phyloP scores from a whole-genome alignment of 2,329 filamentous ascomycete genomes.

The Podosphaera xanthii region DNA sequence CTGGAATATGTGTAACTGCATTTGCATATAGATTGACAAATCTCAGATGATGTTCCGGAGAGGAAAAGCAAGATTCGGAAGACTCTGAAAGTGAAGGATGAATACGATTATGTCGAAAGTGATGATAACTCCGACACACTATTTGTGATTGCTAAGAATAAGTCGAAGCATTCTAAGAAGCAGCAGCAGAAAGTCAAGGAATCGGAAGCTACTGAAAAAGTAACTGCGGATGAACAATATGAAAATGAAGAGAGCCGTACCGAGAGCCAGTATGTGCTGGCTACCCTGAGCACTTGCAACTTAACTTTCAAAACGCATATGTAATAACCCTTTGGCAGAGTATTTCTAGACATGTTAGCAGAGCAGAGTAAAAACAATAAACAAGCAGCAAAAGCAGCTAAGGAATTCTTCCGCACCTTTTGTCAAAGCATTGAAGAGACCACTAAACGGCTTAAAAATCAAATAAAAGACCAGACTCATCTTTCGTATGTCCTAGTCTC shows the following conservation, averaged over 20 bases:
- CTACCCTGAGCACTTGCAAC: not conserved
- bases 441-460: slow-evolving; percentile 5
- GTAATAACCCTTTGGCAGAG: slow-evolving; percentile 1
- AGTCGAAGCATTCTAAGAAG: slow-evolving; percentile 6
- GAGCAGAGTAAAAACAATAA: slow-evolving; percentile 9
- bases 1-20: not conserved
- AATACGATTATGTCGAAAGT: not conserved
- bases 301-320: not conserved
- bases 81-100: not conserved
- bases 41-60: slow-evolving; percentile 6
- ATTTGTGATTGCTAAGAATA: not conserved
- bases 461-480: slow-evolving; percentile 2
- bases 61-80: slow-evolving; percentile 5
- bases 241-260: slow-evolving; percentile 9
- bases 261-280: slow-evolving; percentile 11
- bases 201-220: slow-evolving; percentile 7
- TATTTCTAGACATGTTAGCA: slow-evolving; percentile 10
- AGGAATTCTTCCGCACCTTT: slow-evolving; percentile 5
- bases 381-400: slow-evolving; percentile 5
- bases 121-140: not conserved
- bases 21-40: slow-evolving; percentile 1
- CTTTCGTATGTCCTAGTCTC: slow-evolving; percentile 1
- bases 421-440: slow-evolving; percentile 3
- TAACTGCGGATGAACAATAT: slow-evolving; percentile 9
- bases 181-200: slow-evolving; percentile 4